Percentiles rank a stretch among this genome's conserved stretches.
Conservation (phyloP, 2,329 filamentous ascomycete species). For the Xylariales sp. region DNA sequence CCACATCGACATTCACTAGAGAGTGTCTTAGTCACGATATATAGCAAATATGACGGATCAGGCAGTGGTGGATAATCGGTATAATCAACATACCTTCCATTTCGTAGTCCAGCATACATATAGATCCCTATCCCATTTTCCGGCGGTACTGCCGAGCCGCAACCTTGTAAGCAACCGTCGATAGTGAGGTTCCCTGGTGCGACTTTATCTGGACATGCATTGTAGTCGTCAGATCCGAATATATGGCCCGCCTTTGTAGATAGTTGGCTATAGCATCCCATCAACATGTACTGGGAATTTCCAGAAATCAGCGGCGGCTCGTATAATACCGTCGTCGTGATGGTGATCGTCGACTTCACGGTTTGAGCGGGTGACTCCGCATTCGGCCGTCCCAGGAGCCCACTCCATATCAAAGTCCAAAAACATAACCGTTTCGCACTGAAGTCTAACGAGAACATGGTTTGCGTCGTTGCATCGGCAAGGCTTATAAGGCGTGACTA, state of each 20-base stretch:
- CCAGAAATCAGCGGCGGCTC: constrained; percentile 43
- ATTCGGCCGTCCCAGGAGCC: constrained; percentile 31
- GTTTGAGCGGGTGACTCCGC: constrained; percentile 30
- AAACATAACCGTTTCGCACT: constrained; percentile 39
- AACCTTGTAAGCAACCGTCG: constrained; percentile 43
- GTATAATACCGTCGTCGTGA: constrained; percentile 47
- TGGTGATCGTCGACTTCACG: constrained; percentile 41
- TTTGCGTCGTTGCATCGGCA: constrained; percentile 40
- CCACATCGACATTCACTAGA: constrained; percentile 46
- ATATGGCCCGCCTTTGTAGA: constrained; percentile 34
- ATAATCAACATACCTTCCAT: constrained; percentile 42
- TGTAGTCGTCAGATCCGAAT: constrained; percentile 41
- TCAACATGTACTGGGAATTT: constrained; percentile 38
- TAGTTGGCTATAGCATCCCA: constrained; percentile 45
- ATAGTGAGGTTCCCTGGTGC: constrained; percentile 40
- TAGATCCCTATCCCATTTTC: constrained; percentile 29
- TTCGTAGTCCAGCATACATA: constrained; percentile 42
- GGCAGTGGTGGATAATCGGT: neutral
- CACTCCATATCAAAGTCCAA: constrained; percentile 38
- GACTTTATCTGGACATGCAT: constrained; percentile 32
- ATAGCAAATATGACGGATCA: neutral
- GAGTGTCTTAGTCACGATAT: constrained; percentile 4
- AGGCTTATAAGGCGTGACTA: constrained; percentile 31
- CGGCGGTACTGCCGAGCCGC: constrained; percentile 29
- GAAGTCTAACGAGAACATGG: constrained; percentile 36